phyloP scores from a whole-genome alignment of 371 early-diverging fungal genomes.

The Gilbertella persicaria region DNA sequence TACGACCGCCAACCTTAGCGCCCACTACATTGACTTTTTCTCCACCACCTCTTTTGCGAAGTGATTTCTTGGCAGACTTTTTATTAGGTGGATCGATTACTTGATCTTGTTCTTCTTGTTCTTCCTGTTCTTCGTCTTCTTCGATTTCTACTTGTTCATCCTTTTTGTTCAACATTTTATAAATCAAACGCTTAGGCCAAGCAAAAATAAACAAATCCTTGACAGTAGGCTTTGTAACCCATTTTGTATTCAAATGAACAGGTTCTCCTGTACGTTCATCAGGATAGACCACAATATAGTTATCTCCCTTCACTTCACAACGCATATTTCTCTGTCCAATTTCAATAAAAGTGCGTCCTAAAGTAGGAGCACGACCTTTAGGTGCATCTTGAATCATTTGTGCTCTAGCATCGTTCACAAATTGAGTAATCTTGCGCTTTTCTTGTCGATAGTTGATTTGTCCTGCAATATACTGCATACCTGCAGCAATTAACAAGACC shows the following conservation, averaged over 20 bases:
- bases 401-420: constrained; percentile 40
- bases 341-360: constrained; percentile 44
- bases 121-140: constrained; percentile 6
- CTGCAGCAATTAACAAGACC: constrained; percentile 53
- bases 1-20: constrained; percentile 44
- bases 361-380: constrained; percentile 43
- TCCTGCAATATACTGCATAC: constrained; percentile 68
- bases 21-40: constrained; percentile 31
- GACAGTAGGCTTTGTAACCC: constrained; percentile 32
- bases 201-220: constrained; percentile 28
- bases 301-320: constrained; percentile 48
- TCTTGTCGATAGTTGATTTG: constrained; percentile 68
- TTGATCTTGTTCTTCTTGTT: not conserved
- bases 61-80: constrained; percentile 13
- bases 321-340: constrained; percentile 36
- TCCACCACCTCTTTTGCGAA: constrained; percentile 23
- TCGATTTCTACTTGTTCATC: constrained; percentile 21
- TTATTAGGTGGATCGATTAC: constrained; percentile 7
- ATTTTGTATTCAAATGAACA: constrained; percentile 40
- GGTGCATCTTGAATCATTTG: constrained; percentile 37
- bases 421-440: constrained; percentile 52
- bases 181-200: constrained; percentile 25
- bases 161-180: constrained; percentile 22
- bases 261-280: constrained; percentile 31
- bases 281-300: constrained; percentile 41